phyloP scores from a whole-genome alignment of 2,329 filamentous ascomycete species.

The Ceratocystis cacaofunesta region DNA sequence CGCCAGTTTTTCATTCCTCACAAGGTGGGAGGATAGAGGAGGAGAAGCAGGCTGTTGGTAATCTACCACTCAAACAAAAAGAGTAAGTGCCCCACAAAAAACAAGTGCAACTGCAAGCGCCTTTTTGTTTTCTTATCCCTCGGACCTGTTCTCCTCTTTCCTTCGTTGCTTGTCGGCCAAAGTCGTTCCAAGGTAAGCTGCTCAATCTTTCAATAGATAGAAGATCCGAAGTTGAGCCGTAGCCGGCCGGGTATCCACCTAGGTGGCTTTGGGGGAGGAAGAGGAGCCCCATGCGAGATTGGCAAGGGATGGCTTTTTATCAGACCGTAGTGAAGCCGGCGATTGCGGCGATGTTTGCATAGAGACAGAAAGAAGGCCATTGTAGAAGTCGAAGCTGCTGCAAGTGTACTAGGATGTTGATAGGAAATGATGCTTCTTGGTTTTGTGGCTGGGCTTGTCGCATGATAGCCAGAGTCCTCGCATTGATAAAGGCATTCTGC shows the following conservation, averaged over 20 bases:
- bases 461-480: neutral
- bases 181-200: neutral
- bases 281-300: neutral
- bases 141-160: neutral
- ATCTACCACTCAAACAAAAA: neutral
- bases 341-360: neutral
- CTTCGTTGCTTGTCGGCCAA: neutral
- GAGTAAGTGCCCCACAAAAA: neutral
- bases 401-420: no score
- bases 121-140: neutral
- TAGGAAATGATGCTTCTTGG: no score
- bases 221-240: neutral
- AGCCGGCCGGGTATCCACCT: neutral
- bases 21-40: neutral
- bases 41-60: neutral
- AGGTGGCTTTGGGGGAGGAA: neutral
- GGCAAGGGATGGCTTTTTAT: neutral
- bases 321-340: neutral
- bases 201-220: neutral
- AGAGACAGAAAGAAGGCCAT: neutral
- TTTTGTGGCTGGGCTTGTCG: neutral
- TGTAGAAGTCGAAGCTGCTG: neutral
- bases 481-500: neutral
- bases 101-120: conserved; percentile 4
- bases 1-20: neutral